A percentile compares a stretch with the other conserved stretches of the same genome.
Evolutionary conservation across 176 grass and related monocot genomes (phyloP).

Genomic region (Carex kokanica): DNA sequence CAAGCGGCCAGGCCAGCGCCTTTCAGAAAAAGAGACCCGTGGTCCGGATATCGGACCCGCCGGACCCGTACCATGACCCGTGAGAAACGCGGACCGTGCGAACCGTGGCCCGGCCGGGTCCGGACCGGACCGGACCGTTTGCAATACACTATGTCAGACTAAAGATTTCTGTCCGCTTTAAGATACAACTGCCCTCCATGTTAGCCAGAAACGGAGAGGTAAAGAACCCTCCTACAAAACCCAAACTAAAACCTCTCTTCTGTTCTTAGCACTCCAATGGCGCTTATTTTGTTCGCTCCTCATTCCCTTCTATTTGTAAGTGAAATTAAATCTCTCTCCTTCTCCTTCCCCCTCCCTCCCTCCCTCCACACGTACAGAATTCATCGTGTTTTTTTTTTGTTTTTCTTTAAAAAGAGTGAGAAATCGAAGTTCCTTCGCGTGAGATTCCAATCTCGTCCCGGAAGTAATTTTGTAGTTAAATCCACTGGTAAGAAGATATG

Average conservation of each 20-base stretch:
- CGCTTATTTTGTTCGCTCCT: not conserved
- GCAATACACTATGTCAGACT: no score
- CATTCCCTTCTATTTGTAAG: slow-evolving; percentile 4
- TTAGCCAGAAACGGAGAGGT: not conserved
- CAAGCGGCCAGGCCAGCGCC: no score
- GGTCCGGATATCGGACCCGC: no score
- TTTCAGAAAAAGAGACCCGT: no score
- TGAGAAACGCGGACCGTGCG: no score
- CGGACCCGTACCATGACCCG: no score
- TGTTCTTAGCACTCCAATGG: not conserved
- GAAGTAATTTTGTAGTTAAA: slow-evolving; percentile 36
- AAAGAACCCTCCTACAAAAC: not conserved
- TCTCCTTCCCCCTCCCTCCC: not conserved
- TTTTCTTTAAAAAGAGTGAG: not conserved
- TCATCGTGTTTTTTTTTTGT: slow-evolving; percentile 1
- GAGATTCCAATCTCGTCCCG: not conserved
- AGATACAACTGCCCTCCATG: not conserved
- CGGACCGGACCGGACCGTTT: no score
- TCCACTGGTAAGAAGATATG: slow-evolving; percentile 63
- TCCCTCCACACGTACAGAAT: no score
- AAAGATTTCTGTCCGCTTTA: no score
- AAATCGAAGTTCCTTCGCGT: not conserved
- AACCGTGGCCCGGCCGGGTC: no score
- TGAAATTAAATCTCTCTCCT: not conserved
- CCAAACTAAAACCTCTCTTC: not conserved